Percentiles rank a stretch among this genome's conserved stretches.
phyloP scores from a whole-genome alignment of 306 rosid genomes.

The Nissolia schottii region DNA sequence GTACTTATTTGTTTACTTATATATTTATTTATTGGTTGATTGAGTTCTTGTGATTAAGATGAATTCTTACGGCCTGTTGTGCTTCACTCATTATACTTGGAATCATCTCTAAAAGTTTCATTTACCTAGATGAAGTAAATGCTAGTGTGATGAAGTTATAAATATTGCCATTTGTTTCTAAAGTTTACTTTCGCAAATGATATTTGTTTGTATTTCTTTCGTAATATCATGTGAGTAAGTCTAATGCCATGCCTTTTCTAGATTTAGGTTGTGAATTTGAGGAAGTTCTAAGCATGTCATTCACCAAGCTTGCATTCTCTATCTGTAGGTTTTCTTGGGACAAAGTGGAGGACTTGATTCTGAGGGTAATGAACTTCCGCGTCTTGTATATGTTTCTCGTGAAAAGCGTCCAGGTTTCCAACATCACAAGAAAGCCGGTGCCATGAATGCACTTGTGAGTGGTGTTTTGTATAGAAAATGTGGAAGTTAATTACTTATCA shows the following conservation, averaged over 20 bases:
- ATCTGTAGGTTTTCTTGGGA: conserved; percentile 78
- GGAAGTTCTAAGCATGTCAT: not conserved
- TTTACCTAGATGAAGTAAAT: conserved; percentile 10
- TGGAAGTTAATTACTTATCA: not conserved
- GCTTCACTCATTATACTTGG: not conserved
- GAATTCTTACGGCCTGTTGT: conserved; percentile 2
- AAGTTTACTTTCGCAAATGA: not conserved
- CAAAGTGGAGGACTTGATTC: conserved; percentile 88
- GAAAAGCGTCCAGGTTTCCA: conserved; percentile 97
- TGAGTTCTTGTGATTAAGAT: conserved; percentile 2
- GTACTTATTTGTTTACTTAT: conserved; percentile 25
- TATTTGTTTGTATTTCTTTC: conserved; percentile 2
- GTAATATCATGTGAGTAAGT: not conserved
- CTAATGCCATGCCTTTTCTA: not conserved
- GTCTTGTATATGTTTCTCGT: conserved; percentile 88
- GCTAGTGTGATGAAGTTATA: not conserved
- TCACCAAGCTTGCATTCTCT: conserved; percentile 8
- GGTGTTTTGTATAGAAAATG: not conserved
- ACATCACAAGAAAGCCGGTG: conserved; percentile 97
- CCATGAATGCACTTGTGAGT: conserved; percentile 92
- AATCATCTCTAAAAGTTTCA: not conserved
- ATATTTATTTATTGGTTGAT: not conserved
- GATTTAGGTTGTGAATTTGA: conserved; percentile 7
- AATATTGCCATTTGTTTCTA: not conserved
- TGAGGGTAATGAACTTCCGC: conserved; percentile 87